These are phyloP conservation scores for Intubia oerlemansii DNA, from an alignment of 2,329 filamentous ascomycete genomes.

Conservation along the genomic window DNA sequence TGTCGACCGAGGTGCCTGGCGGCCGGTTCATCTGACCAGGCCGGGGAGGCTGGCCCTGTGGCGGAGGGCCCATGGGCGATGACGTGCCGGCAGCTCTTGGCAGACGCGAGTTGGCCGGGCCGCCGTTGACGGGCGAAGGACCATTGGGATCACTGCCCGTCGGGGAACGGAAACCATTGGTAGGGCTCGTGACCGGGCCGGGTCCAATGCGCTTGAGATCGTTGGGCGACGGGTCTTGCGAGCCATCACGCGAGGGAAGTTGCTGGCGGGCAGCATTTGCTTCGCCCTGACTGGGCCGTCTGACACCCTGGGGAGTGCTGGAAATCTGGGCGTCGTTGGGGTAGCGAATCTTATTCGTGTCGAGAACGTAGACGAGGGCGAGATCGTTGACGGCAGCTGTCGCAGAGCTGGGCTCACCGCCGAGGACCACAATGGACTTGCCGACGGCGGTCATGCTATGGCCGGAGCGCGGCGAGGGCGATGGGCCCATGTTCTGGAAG, in stretches of 20 bases:
- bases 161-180: slow-evolving; percentile 23
- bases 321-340: slow-evolving; percentile 64
- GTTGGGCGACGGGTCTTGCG: slow-evolving; percentile 25
- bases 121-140: slow-evolving; percentile 10
- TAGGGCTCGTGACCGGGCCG: slow-evolving; percentile 15
- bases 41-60: slow-evolving; percentile 30
- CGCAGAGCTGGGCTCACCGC: slow-evolving; percentile 82
- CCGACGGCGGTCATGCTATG: slow-evolving; percentile 95
- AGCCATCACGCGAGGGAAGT: slow-evolving; percentile 26
- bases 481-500: slow-evolving; percentile 98
- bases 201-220: slow-evolving; percentile 25
- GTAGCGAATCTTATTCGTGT: slow-evolving; percentile 92
- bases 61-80: slow-evolving; percentile 27
- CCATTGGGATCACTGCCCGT: slow-evolving; percentile 17
- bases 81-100: slow-evolving; percentile 15
- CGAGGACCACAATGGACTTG: slow-evolving; percentile 80
- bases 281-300: slow-evolving; percentile 18
- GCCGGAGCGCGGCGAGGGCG: slow-evolving; percentile 77
- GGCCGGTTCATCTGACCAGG: slow-evolving; percentile 21
- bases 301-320: too few relatives aligned
- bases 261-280: slow-evolving; percentile 15
- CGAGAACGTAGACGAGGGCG: slow-evolving; percentile 73
- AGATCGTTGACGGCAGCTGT: slow-evolving; percentile 64
- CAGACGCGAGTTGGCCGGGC: slow-evolving; percentile 17
- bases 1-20: slow-evolving; percentile 28